Percentiles rank a stretch among this genome's conserved stretches.
Conservation (phyloP, 192 early-diverging fungal genomes). For the Backusella circina region DNA sequence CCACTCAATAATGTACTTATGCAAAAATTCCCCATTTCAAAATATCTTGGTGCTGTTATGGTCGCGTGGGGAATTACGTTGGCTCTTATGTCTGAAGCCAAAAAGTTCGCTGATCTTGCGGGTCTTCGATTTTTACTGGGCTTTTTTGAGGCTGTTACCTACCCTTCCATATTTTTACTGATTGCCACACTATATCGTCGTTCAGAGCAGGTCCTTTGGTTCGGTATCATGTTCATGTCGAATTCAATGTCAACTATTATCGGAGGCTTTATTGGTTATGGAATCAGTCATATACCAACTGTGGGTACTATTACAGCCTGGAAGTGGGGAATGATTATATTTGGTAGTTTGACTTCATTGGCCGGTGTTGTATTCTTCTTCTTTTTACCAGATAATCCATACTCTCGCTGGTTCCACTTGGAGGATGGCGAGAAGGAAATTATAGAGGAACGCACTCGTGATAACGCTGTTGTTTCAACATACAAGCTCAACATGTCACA, state of each 20-base stretch:
- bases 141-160: conserved; percentile 20
- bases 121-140: conserved; percentile 23
- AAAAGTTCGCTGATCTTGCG: conserved; percentile 20
- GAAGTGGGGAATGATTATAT: conserved; percentile 25
- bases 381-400: conserved; percentile 22
- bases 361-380: conserved; percentile 22
- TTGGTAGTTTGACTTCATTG: conserved; percentile 17
- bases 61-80: conserved; percentile 12
- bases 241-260: conserved; percentile 4
- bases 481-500: conserved; percentile 11
- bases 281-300: conserved; percentile 15
- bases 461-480: conserved; percentile 21
- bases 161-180: conserved; percentile 21
- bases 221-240: conserved; percentile 14
- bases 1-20: conserved; percentile 25
- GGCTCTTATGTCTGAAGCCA: not conserved
- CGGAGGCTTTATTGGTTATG: conserved; percentile 16
- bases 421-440: conserved; percentile 25
- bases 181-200: conserved; percentile 20
- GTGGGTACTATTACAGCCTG: conserved; percentile 1
- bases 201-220: conserved; percentile 11
- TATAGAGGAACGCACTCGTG: conserved; percentile 20
- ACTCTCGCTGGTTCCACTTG: not conserved
- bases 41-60: conserved; percentile 14
- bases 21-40: conserved; percentile 13